Evolutionary conservation across 2,329 filamentous ascomycete genomes (phyloP), one percentile per base, ranked within the genome.

Genomic region (Endoconidiophora laricicola): DNA sequence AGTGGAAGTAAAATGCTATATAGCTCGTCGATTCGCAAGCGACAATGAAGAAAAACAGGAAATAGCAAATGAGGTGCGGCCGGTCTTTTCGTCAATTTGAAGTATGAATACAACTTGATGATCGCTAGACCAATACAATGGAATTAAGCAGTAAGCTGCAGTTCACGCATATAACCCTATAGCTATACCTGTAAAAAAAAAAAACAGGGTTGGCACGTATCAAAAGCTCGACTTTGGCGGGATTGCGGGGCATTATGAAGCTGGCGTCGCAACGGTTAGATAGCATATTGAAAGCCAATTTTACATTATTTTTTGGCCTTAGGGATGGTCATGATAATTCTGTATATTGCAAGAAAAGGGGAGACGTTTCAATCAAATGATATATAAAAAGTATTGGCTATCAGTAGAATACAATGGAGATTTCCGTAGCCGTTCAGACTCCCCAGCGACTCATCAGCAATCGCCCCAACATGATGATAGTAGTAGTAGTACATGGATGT

Each of bases 351-450:
- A 18, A 18, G 16, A 18, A 33, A 33, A 10, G 2, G 12, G 7
- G 7, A 3, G 6, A 33, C 6, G 26, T 9, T 10, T 33, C 12
- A 33, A 48, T 24, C 20, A 39, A 23, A 18, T 18, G 10, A 50
- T 12, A 45, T 12, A 50, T 45, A 22, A 33, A 22, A 48, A 5
- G n/a, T 20, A 6, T 33, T 9, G 40, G 47, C 41, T 49, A 49
- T 49, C 12, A 22, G 42, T 53, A 53, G 33, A 53, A 50, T 49
- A 54, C 52, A 54, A 48, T 43, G 48, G 45, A 52, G 48, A 52
- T 54, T 50, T 50, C 51, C 46, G 33, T 20, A 53, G 44, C 51
- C 37, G 41, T 36, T 14, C n/a, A 33, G 36, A 26, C 46, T 49
- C 39, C 38, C 38, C 40, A 44, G 47, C 29, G 4, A 33, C 7